A percentile compares a stretch with the other conserved stretches of the same genome.
Conservation (phyloP, 345 rosid species). For the Sonneratia caseolaris region DNA sequence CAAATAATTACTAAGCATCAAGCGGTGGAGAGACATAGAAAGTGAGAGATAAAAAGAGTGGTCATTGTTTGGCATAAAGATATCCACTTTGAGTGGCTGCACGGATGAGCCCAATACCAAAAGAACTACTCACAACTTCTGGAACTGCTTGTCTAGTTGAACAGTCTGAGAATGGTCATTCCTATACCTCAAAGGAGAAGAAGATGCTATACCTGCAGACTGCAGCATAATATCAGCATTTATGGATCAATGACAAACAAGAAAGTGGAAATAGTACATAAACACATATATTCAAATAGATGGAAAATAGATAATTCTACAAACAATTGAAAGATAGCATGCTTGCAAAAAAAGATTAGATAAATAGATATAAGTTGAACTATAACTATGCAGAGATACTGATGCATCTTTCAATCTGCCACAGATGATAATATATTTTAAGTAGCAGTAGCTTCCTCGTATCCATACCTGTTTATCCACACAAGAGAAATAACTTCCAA, state of each 20-base stretch:
- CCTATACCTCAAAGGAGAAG: conserved; percentile 48
- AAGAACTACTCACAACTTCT: conserved; percentile 57
- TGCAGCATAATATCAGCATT: conserved; percentile 22
- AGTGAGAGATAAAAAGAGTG: not conserved
- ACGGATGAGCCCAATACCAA: not conserved
- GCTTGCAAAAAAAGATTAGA: not conserved
- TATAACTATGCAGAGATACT: not conserved
- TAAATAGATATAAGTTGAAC: not conserved
- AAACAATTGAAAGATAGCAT: not conserved
- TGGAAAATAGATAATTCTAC: not conserved
- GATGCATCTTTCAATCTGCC: not conserved
- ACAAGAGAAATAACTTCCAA: conserved; percentile 24
- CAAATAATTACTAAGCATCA: not conserved
- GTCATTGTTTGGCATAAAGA: not conserved
- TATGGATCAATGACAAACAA: not conserved
- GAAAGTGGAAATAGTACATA: conserved; percentile 1
- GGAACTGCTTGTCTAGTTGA: conserved; percentile 65
- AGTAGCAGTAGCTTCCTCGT: not conserved
- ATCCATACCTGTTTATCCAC: conserved; percentile 20
- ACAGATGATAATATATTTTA: not conserved
- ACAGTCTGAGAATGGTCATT: conserved; percentile 23
- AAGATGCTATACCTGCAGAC: conserved; percentile 32
- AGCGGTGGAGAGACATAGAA: not conserved
- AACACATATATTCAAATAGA: not conserved
- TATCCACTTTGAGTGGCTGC: not conserved